Conservation (phyloP, 345 rosid species). For the Dimocarpus longan region DNA sequence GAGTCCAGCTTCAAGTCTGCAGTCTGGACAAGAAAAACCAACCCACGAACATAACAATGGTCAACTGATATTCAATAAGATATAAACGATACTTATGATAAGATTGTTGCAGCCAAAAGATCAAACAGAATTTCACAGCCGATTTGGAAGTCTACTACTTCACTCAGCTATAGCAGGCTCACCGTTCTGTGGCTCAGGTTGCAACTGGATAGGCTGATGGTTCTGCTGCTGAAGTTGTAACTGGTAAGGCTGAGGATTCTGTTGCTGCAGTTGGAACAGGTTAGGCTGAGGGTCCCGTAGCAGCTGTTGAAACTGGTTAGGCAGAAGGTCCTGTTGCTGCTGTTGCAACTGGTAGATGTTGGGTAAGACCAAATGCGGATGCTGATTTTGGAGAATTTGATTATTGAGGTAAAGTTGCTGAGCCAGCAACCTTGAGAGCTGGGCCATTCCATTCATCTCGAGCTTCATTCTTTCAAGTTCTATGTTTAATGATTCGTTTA, state of each 20-base stretch:
- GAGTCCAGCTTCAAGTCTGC: background rate
- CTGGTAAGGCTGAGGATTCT: no score
- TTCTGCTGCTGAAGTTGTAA: slow-evolving; percentile 24
- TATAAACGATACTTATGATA: no score
- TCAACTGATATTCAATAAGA: background rate
- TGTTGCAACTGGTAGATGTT: slow-evolving; percentile 31
- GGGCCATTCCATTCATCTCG: slow-evolving; percentile 33
- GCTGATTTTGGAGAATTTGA: slow-evolving; percentile 34
- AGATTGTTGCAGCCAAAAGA: background rate
- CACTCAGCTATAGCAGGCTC: slow-evolving; percentile 19
- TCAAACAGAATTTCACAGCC: background rate
- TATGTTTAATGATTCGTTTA: slow-evolving; percentile 51
- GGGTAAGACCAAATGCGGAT: slow-evolving; percentile 25
- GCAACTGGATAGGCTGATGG: background rate
- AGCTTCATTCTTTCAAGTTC: slow-evolving; percentile 55
- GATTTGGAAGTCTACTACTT: slow-evolving; percentile 11
- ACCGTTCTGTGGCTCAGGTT: slow-evolving; percentile 14
- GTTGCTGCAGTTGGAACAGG: no score
- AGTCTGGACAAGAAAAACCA: background rate
- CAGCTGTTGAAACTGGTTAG: no score
- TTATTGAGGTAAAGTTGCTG: slow-evolving; percentile 36
- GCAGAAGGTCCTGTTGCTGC: background rate
- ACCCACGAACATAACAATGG: no score
- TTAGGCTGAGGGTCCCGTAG: no score
- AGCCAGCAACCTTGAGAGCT: slow-evolving; percentile 31